Percentiles rank a stretch among this genome's conserved stretches.
Evolutionary conservation across 768 basidiomycete species (phyloP).

Genomic region (Hygrocybe punicea): DNA sequence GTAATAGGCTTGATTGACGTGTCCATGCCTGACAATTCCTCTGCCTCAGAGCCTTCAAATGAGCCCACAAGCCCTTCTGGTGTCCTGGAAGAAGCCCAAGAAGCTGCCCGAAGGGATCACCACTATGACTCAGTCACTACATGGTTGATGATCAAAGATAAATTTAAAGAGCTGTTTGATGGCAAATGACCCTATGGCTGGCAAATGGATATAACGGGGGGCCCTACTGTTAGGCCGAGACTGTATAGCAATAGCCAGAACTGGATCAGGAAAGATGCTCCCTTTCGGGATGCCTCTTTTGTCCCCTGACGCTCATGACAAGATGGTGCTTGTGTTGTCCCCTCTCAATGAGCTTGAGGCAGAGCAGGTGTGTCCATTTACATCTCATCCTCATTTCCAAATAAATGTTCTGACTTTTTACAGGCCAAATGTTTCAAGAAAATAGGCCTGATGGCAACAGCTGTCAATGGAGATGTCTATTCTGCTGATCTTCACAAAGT

Average conservation of each 20-base stretch:
- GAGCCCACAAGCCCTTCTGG: neutral
- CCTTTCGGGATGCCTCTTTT: conserved; percentile 36
- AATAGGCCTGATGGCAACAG: conserved; percentile 19
- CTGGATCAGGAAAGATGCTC: conserved; percentile 38
- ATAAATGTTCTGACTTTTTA: neutral
- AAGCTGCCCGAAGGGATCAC: neutral
- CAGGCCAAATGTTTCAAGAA: conserved; percentile 7
- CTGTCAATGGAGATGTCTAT: conserved; percentile 28
- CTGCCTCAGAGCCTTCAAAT: neutral
- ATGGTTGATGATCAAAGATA: conserved; percentile 11
- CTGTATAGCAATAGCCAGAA: conserved; percentile 33
- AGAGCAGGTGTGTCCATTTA: conserved; percentile 29
- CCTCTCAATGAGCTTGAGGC: conserved; percentile 37
- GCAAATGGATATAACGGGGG: conserved; percentile 41
- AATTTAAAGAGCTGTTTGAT: conserved; percentile 11
- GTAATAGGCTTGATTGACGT: neutral
- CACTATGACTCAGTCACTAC: conserved; percentile 15
- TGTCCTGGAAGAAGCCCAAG: neutral
- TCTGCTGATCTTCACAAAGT: conserved; percentile 27
- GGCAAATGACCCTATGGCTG: conserved; percentile 27
- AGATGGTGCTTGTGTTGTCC: conserved; percentile 33
- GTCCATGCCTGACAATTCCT: neutral
- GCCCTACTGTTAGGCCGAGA: conserved; percentile 27
- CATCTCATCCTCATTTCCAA: neutral
- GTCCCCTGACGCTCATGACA: conserved; percentile 10